Base-by-base conservation (phyloP, 2,329 filamentous ascomycete genomes). In the Phaeosphaeria sp. region DNA sequence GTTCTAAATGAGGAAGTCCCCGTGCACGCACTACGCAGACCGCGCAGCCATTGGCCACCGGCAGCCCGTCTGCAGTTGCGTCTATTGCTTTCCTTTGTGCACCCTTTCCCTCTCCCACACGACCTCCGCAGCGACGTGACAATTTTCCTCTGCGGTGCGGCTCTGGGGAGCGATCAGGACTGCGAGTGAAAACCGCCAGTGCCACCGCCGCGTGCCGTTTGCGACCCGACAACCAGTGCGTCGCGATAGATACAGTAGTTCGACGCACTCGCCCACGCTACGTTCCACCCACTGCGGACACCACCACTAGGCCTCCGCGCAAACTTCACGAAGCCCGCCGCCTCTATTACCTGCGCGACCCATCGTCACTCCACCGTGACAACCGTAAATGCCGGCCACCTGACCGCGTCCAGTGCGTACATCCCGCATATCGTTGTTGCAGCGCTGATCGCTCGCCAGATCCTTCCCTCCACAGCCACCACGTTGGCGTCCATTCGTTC, bases 401-500 rank as follows among this genome's bases (percentile, higher is more conserved):
- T 75, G 68, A 74, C 61, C 64, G 55, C 59, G 60, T 61, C 64
- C 59, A 67, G 72, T 75, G 68, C 54, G 69, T 72, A 56, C 61
- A 60, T 50, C 62, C 57, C 56, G 50, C 30, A 52, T 59, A 42
- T 57, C 46, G 59, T 67, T 5, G 15, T n/a, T 64, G 58, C 58
- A 63, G 55, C 67, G 68, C 67, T 69, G 66, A 75, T 71, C 67
- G 55, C 55, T 54, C 33, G 55, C 60, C 60, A 71, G 69, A 60
- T 60, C 64, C 58, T 64, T 66, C 68, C 59, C 64, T 66, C 60
- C 46, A 52, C 63, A 69, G 74, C 72, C 74, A 74, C 71, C 71
- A 68, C 56, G 66, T 72, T 75, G 75, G 76, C 75, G 75, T 78
- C 77, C 77, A 64, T 68, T 78, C 76, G 65, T 77, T 78, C 78